Evolutionary conservation across 1,139 yeast genomes (phyloP), one percentile per base, ranked within the genome.

Genomic region (Saccharomyces hybrid): DNA sequence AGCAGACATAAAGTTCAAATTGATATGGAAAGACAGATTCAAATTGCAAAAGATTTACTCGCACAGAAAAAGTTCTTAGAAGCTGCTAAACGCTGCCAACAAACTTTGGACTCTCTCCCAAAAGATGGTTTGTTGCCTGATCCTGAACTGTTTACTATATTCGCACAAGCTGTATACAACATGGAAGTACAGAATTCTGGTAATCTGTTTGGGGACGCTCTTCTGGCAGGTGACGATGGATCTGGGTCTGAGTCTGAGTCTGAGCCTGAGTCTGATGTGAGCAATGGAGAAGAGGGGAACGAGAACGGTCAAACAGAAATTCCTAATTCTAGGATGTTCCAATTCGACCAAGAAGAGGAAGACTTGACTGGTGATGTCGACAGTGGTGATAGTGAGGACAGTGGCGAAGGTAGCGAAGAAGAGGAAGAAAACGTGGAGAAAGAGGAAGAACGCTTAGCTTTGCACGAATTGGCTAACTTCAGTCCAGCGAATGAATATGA

Each of bases 11-110:
- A 16, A 4, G 2, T 23, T 20, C 11, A 38, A 7, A 11, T 20
- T 8, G 26, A 38, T 20, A 38, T 38, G 44, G 44, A 38, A 16
- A 20, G 25, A 11, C 44, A 38, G 25, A 20, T 38, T 38, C 44
- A 38, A 16, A 16, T 13, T 16, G 44, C 44, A 38, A 38, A 13
- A 11, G 44, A 16, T 11, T 38, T 38, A 26, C 26, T 38, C 5
- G 85, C 89, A 1, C 71, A 75, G 26, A 83, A 82, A 64, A 76
- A 84, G 48, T 89, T 76, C 66, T 95, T 85, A 49, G 68, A 69
- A 28, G 91, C 97, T 0, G 82, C 82, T 1, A 89, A 83, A 56
- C 74, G 76, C 55, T 88, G 87, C 59, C 91, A 88, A 0, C 82
- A 83, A 53, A 93, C 95, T 0, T 87, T 96, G 66, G 85, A 81